Evolutionary conservation across 1,139 yeast species (phyloP).

Genomic region (Candida buenavistaensis): DNA sequence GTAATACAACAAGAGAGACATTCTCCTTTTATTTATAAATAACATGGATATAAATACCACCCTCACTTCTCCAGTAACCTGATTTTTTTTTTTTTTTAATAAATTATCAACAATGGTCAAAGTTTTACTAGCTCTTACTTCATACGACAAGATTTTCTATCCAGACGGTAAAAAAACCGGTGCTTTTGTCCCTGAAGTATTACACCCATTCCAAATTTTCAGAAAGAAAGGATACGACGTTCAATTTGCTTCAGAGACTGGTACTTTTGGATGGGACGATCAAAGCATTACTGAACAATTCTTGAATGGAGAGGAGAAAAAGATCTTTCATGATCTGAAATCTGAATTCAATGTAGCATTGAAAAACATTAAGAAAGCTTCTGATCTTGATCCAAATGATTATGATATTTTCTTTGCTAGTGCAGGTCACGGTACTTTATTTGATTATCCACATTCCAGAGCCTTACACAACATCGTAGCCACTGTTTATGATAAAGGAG

Average conservation of each 20-base stretch:
- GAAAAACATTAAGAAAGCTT: conserved; percentile 38
- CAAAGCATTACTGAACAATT: conserved; percentile 45
- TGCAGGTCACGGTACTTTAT: conserved; percentile 65
- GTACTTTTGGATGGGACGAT: conserved; percentile 54
- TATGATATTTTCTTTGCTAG: conserved; percentile 58
- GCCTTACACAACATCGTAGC: conserved; percentile 46
- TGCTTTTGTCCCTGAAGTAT: conserved; percentile 53
- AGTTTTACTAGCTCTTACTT: conserved; percentile 54
- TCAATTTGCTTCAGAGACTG: conserved; percentile 58
- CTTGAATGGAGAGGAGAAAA: conserved; percentile 47
- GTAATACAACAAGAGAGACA: too few relatives aligned
- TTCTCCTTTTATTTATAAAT: too few relatives aligned
- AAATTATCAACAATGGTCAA: conserved; percentile 19
- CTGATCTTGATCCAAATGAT: conserved; percentile 47
- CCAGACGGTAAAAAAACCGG: conserved; percentile 59
- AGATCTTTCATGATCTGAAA: conserved; percentile 32
- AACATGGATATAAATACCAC: too few relatives aligned
- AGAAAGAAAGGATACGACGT: conserved; percentile 49
- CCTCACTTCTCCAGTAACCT: too few relatives aligned
- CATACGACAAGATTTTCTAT: conserved; percentile 51
- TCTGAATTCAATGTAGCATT: conserved; percentile 39
- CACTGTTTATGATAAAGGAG: conserved; percentile 48
- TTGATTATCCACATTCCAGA: conserved; percentile 55
- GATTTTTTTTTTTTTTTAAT: too few relatives aligned
- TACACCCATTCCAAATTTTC: conserved; percentile 55